Evolutionary conservation across 495 filamentous ascomycete genomes (phyloP).

Genomic region (Amorphotheca resinae): DNA sequence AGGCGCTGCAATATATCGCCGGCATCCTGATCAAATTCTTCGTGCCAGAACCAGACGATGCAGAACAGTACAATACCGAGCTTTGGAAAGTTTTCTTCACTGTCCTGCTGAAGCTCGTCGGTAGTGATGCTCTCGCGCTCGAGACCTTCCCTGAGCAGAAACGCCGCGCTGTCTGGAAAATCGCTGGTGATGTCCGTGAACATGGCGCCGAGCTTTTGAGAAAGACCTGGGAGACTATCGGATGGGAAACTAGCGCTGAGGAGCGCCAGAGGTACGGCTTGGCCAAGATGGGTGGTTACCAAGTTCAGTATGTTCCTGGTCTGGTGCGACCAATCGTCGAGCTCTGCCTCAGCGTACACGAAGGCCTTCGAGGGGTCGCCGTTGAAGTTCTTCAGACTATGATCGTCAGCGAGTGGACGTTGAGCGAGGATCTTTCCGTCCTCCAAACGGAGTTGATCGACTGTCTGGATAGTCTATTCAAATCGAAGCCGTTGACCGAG

Average conservation of each 20-base stretch:
- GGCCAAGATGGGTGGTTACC: constrained; percentile 82
- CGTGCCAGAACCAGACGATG: constrained; percentile 80
- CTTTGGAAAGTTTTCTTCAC: constrained; percentile 90
- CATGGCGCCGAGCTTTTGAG: constrained; percentile 76
- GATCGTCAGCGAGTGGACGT: constrained; percentile 97
- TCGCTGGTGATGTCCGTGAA: constrained; percentile 91
- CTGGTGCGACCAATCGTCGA: constrained; percentile 87
- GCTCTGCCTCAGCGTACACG: constrained; percentile 89
- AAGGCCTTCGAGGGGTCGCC: constrained; percentile 77
- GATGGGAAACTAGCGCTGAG: constrained; percentile 82
- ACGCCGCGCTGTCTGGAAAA: constrained; percentile 92
- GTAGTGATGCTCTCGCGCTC: constrained; percentile 74
- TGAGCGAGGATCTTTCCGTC: constrained; percentile 82
- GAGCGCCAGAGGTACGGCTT: constrained; percentile 63
- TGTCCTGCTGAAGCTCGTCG: constrained; percentile 77
- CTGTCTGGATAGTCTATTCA: constrained; percentile 84
- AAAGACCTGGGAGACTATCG: constrained; percentile 87
- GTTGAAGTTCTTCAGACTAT: constrained; percentile 91
- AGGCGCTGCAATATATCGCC: constrained; percentile 72
- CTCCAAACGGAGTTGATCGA: constrained; percentile 97
- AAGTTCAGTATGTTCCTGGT: constrained; percentile 94
- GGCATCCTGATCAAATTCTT: constrained; percentile 64
- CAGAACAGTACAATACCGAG: constrained; percentile 83
- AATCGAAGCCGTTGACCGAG: constrained; percentile 74
- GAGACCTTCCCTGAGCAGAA: constrained; percentile 98